Conservation (phyloP, 2,329 filamentous ascomycete genomes). For the Byssochlamys sp. region DNA sequence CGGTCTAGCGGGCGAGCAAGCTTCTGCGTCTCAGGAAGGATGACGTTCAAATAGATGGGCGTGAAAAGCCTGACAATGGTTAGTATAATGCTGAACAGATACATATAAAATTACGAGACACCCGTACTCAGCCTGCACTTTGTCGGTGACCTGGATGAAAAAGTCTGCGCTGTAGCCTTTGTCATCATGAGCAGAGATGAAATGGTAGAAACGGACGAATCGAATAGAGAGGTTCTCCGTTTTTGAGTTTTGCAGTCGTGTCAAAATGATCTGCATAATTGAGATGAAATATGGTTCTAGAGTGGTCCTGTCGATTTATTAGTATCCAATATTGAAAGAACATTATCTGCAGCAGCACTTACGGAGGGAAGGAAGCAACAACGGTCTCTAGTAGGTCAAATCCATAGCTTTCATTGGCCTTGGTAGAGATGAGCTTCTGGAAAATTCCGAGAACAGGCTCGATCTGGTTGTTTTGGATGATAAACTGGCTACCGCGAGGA, state of each 20-base stretch:
- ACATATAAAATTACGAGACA: background rate
- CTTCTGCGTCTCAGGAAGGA: conserved; percentile 81
- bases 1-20: conserved; percentile 79
- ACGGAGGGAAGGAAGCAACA: conserved; percentile 62
- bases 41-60: conserved; percentile 74
- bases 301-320: conserved; percentile 38
- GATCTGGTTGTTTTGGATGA: conserved; percentile 69
- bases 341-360: conserved; percentile 29
- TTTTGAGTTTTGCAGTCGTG: conserved; percentile 59
- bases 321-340: background rate
- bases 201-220: conserved; percentile 90
- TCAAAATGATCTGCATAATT: conserved; percentile 74
- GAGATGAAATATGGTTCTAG: conserved; percentile 69
- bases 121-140: conserved; percentile 58
- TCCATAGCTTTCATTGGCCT: conserved; percentile 73
- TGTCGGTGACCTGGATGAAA: conserved; percentile 75
- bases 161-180: conserved; percentile 84
- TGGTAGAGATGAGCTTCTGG: conserved; percentile 73
- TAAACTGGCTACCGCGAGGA: conserved; percentile 61
- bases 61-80: conserved; percentile 55
- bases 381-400: conserved; percentile 85
- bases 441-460: conserved; percentile 90
- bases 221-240: conserved; percentile 76
- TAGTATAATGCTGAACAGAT: conserved; percentile 5
- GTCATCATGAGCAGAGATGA: conserved; percentile 69